These are phyloP conservation scores for Yamagishiella unicocca DNA, from an alignment of 139 green algal genomes.

Conservation along the genomic window DNA sequence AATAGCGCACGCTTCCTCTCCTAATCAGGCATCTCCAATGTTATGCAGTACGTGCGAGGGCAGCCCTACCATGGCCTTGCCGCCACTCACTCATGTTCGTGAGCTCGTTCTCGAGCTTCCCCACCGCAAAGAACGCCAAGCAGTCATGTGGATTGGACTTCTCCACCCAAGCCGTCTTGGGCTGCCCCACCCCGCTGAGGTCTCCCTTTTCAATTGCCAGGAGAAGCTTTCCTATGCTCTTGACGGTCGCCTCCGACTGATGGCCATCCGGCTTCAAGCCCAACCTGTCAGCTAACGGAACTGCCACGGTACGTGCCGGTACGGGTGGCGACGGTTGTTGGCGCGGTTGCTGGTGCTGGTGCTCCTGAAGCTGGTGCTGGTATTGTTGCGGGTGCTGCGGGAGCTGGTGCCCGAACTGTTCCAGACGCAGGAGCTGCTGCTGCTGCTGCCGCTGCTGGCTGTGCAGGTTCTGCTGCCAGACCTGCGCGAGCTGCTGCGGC, in stretches of 20 bases:
- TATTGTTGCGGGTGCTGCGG: neutral
- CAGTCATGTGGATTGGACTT: neutral
- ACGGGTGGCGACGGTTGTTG: neutral
- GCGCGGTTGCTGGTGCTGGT: neutral
- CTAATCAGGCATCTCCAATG: too few relatives aligned
- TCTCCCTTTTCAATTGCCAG: too few relatives aligned
- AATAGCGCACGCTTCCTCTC: too few relatives aligned
- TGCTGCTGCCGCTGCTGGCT: neutral
- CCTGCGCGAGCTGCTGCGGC: neutral
- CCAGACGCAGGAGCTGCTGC: neutral
- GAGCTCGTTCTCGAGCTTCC: neutral
- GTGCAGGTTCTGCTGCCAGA: neutral
- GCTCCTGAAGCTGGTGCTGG: neutral
- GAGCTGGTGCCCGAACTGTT: neutral
- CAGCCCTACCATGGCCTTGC: too few relatives aligned
- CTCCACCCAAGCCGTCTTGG: neutral
- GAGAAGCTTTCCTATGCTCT: neutral
- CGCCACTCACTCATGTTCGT: neutral
- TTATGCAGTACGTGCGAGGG: too few relatives aligned
- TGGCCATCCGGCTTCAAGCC: neutral
- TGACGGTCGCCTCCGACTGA: neutral
- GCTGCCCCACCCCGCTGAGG: neutral
- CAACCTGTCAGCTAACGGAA: neutral
- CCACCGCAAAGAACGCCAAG: neutral
- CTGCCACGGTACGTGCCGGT: neutral